Conservation (phyloP, 306 rosid species). For the Medicago truncatula region MtrunA17r5.0-ANR NC_053048.1:50689001-50689500, state of each 20-base stretch:
- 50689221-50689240: conserved; percentile 54
- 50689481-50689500: conserved; percentile 72
- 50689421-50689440: conserved; percentile 55
- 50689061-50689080: conserved; percentile 59
- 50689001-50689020: conserved; percentile 57
- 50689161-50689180: conserved; percentile 81
- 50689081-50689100: conserved; percentile 6
- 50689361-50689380: conserved; percentile 34
- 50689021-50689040: conserved; percentile 41
- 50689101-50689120: conserved; percentile 35
- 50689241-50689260: conserved; percentile 57
- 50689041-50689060: conserved; percentile 66
- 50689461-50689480: conserved; percentile 66
- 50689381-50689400: conserved; percentile 63
- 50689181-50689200: conserved; percentile 93
- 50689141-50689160: conserved; percentile 69
- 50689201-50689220: conserved; percentile 61
- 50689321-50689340: conserved; percentile 58
- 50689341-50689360: conserved; percentile 37
- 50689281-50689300: conserved; percentile 76
- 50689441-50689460: conserved; percentile 82
- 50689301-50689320: conserved; percentile 65
- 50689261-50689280: conserved; percentile 56
- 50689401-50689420: conserved; percentile 97
- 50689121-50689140: conserved; percentile 66